A percentile compares a stretch with the other conserved stretches of the same genome.
phyloP scores from a whole-genome alignment of 441 rosid genomes.

The Erodium moschatum region DNA sequence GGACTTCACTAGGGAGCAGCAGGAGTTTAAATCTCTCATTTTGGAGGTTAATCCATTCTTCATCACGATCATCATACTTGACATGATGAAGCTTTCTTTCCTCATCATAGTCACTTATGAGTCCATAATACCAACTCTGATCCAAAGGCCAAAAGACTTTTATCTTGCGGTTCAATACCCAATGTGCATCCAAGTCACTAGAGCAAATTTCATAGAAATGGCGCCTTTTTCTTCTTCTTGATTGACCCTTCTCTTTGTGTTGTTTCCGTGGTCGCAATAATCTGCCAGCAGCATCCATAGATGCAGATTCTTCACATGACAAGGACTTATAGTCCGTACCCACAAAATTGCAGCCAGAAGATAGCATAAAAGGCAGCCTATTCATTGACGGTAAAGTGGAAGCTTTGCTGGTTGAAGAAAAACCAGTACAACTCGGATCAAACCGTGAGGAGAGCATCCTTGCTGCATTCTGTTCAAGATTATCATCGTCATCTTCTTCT shows the following conservation, averaged over 20 bases:
- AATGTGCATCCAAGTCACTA: conserved; percentile 53
- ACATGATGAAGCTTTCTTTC: conserved; percentile 78
- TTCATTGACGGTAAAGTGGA: conserved; percentile 35
- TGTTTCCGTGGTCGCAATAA: conserved; percentile 61
- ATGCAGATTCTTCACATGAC: conserved; percentile 43
- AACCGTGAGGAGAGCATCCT: conserved; percentile 90
- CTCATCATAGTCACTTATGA: conserved; percentile 58
- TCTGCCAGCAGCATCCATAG: conserved; percentile 54
- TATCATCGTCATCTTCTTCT: conserved; percentile 62
- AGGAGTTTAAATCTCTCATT: conserved; percentile 81
- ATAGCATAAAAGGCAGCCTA: conserved; percentile 32
- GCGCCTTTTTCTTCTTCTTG: conserved; percentile 51
- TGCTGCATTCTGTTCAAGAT: conserved; percentile 96
- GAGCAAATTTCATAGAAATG: conserved; percentile 71
- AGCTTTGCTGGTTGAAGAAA: conserved; percentile 44
- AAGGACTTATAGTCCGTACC: conserved; percentile 29
- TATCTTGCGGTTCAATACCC: conserved; percentile 66
- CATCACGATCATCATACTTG: conserved; percentile 93
- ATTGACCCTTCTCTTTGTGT: conserved; percentile 43
- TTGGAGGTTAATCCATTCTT: conserved; percentile 80
- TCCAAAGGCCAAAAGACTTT: conserved; percentile 96
- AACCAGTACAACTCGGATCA: conserved; percentile 75
- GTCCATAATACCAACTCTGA: conserved; percentile 80
- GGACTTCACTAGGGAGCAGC: conserved; percentile 72
- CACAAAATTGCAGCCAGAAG: conserved; percentile 33